Percentiles rank a stretch among this genome's conserved stretches.
Evolutionary conservation across 2,329 filamentous ascomycete genomes (phyloP).

Genomic region (Botrytis aclada): DNA sequence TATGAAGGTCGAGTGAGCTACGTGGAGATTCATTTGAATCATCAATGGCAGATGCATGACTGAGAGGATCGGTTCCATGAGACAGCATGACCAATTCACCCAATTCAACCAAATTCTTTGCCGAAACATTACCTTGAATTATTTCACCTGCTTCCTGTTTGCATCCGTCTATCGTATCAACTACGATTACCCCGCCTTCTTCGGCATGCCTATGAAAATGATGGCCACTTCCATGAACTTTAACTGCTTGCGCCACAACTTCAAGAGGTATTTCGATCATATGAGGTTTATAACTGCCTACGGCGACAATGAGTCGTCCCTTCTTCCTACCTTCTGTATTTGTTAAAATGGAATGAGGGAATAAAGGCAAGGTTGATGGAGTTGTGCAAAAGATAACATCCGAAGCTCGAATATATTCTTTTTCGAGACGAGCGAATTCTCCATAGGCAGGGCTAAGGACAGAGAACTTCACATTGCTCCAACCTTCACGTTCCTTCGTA

Average conservation of each 20-base stretch:
- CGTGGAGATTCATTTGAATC: slow-evolving; percentile 21
- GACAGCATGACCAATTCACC: slow-evolving; percentile 73
- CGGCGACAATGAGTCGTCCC: slow-evolving; percentile 67
- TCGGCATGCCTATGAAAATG: slow-evolving; percentile 66
- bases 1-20: background rate
- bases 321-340: slow-evolving; percentile 66
- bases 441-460: slow-evolving; percentile 67
- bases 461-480: slow-evolving; percentile 64
- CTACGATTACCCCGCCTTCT: slow-evolving; percentile 65
- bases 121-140: slow-evolving; percentile 69
- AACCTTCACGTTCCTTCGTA: slow-evolving; percentile 57
- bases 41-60: slow-evolving; percentile 20
- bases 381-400: slow-evolving; percentile 90
- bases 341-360: slow-evolving; percentile 70
- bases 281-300: slow-evolving; percentile 65
- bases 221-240: slow-evolving; percentile 49
- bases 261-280: slow-evolving; percentile 85
- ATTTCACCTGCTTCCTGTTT: slow-evolving; percentile 84
- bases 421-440: slow-evolving; percentile 63
- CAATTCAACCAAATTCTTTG: slow-evolving; percentile 78
- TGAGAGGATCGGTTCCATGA: slow-evolving; percentile 24
- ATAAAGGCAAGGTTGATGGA: slow-evolving; percentile 69
- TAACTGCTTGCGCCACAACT: slow-evolving; percentile 62
- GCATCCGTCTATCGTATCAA: slow-evolving; percentile 70
- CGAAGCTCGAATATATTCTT: slow-evolving; percentile 66